Conservation (phyloP, 495 filamentous ascomycete genomes). For the Coniosporium apollinis region DNA sequence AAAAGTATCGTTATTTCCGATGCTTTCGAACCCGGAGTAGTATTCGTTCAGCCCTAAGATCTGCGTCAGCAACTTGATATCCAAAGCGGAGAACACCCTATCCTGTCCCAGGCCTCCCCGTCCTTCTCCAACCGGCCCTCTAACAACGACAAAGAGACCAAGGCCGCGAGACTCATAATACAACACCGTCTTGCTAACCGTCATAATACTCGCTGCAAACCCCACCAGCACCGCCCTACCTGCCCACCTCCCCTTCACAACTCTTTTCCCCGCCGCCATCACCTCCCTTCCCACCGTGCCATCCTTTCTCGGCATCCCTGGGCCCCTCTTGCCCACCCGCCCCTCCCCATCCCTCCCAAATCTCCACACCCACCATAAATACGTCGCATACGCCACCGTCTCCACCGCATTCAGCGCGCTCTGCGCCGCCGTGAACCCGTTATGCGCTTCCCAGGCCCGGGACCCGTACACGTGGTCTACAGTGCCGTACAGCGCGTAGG, state of each 20-base stretch:
- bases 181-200: slow-evolving; percentile 70
- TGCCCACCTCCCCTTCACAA: slow-evolving; percentile 40
- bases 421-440: slow-evolving; percentile 74
- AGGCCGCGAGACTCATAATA: slow-evolving; percentile 45
- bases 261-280: slow-evolving; percentile 32
- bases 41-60: slow-evolving; percentile 54
- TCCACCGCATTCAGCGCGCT: slow-evolving; percentile 57
- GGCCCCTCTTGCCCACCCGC: slow-evolving; percentile 19
- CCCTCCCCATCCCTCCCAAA: slow-evolving; percentile 25
- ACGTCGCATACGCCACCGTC: slow-evolving; percentile 49
- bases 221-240: slow-evolving; percentile 49
- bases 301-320: slow-evolving; percentile 12
- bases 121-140: background rate
- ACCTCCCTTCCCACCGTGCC: slow-evolving; percentile 22
- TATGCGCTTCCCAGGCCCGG: slow-evolving; percentile 50
- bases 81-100: background rate
- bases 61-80: background rate
- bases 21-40: slow-evolving; percentile 60
- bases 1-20: slow-evolving; percentile 50
- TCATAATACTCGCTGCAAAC: slow-evolving; percentile 59
- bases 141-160: slow-evolving; percentile 1
- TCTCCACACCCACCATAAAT: slow-evolving; percentile 43
- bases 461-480: slow-evolving; percentile 77
- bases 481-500: slow-evolving; percentile 66
- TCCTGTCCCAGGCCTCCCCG: background rate